Percentiles rank a stretch among this genome's conserved stretches.
These are phyloP conservation scores for Epichloe coenophiala DNA, from an alignment of 2,329 filamentous ascomycete species.

Conservation along the genomic window DNA sequence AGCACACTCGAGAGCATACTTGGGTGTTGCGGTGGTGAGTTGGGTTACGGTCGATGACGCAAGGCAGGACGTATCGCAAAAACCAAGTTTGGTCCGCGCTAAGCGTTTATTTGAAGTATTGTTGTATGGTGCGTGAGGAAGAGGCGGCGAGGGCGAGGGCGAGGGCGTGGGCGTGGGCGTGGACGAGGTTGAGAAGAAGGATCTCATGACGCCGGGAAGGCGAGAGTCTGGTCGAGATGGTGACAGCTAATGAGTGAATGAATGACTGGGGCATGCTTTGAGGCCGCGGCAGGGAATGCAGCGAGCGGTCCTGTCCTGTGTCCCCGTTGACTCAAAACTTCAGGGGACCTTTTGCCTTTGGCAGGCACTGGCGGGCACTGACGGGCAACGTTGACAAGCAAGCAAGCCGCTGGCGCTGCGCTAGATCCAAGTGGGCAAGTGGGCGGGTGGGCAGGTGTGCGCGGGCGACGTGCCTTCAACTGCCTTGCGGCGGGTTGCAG, in stretches of 20 bases:
- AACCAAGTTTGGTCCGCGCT: neutral
- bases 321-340: no score
- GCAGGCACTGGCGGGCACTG: no score
- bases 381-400: no score
- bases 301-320: no score
- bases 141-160: slow-evolving; percentile 1
- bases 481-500: neutral
- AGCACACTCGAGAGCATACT: slow-evolving; percentile 3
- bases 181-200: slow-evolving; percentile 6
- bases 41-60: neutral
- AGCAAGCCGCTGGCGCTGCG: neutral
- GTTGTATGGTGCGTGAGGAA: neutral
- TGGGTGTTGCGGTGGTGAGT: neutral
- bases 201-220: slow-evolving; percentile 5
- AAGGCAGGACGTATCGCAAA: neutral
- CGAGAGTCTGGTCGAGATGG: neutral
- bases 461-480: neutral
- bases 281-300: neutral
- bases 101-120: neutral
- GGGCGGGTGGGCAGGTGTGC: no score
- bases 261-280: slow-evolving; percentile 1
- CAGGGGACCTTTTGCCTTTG: no score
- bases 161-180: neutral
- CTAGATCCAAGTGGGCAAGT: neutral
- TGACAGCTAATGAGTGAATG: neutral